Evolutionary conservation across 169 alveolate genomes (phyloP).

Genomic region (Plasmodium chabaudi): DNA sequence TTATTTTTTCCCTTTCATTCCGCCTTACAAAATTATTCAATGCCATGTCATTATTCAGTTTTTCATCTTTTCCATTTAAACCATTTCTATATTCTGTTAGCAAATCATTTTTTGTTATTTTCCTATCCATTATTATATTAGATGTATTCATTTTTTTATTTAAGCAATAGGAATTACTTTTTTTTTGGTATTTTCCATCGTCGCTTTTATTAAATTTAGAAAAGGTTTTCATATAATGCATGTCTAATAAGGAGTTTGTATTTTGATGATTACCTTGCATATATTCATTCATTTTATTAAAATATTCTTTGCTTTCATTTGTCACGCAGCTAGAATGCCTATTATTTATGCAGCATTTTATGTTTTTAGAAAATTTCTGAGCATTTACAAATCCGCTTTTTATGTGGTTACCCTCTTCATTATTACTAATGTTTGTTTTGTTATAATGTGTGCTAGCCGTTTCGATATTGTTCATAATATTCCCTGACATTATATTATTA

Average conservation of each 20-base stretch:
- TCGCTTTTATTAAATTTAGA: conserved; percentile 1
- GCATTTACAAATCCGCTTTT: too few species aligned
- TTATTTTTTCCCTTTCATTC: background rate
- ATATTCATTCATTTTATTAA: background rate
- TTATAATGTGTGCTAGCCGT: too few species aligned
- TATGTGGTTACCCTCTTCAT: too few species aligned
- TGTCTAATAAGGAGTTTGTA: conserved; percentile 6
- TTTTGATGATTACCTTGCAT: background rate
- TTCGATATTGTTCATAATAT: too few species aligned
- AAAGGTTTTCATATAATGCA: background rate
- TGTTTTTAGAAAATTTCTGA: too few species aligned
- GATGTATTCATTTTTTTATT: conserved; percentile 15
- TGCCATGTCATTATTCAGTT: background rate
- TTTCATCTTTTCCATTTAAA: background rate
- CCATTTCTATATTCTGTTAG: background rate
- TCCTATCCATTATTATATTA: conserved; percentile 14
- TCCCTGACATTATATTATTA: too few species aligned
- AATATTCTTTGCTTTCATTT: too few species aligned
- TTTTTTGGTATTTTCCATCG: conserved; percentile 4
- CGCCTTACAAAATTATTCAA: background rate
- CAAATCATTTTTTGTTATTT: conserved; percentile 11
- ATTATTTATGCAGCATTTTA: too few species aligned
- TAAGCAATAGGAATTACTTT: background rate
- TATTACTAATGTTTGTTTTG: too few species aligned
- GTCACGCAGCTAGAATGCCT: too few species aligned